phyloP scores from a whole-genome alignment of 352 stramenopile species.

The Globisporangium echinulatum region DNA sequence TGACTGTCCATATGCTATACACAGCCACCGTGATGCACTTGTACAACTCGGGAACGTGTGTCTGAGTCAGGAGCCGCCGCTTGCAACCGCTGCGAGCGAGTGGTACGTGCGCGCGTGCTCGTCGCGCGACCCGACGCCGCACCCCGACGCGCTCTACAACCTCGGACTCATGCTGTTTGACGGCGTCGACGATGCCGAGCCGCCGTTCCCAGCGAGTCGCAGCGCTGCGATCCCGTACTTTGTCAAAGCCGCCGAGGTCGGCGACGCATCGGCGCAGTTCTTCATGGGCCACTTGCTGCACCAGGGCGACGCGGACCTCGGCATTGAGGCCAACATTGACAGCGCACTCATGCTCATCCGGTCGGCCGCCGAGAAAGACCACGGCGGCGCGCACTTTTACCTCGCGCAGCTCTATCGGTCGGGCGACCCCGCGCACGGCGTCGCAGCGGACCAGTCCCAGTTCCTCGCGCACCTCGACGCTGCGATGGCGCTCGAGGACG shows the following conservation, averaged over 20 bases:
- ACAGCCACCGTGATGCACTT: slow-evolving; percentile 63
- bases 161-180: slow-evolving; percentile 76
- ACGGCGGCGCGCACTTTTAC: slow-evolving; percentile 74
- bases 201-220: slow-evolving; percentile 53
- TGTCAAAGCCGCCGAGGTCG: slow-evolving; percentile 63
- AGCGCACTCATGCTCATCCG: slow-evolving; percentile 77
- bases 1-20: background rate
- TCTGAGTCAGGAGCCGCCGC: slow-evolving; percentile 67
- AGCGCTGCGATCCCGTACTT: slow-evolving; percentile 70
- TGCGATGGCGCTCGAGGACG: slow-evolving; percentile 52
- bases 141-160: slow-evolving; percentile 82
- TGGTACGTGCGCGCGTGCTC: slow-evolving; percentile 68
- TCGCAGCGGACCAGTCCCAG: slow-evolving; percentile 41
- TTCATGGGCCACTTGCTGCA: slow-evolving; percentile 83
- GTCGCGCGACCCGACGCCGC: slow-evolving; percentile 39
- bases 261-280: slow-evolving; percentile 75
- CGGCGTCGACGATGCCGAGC: slow-evolving; percentile 63
- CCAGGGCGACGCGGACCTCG: slow-evolving; percentile 63
- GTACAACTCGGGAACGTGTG: slow-evolving; percentile 80
- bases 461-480: slow-evolving; percentile 63
- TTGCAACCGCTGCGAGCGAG: slow-evolving; percentile 54
- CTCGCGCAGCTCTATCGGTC: slow-evolving; percentile 84
- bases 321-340: slow-evolving; percentile 48
- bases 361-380: slow-evolving; percentile 56
- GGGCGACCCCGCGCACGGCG: slow-evolving; percentile 42